Conservation (phyloP, 1,284 basidiomycete genomes). For the Ganoderma leucocontextum region DNA sequence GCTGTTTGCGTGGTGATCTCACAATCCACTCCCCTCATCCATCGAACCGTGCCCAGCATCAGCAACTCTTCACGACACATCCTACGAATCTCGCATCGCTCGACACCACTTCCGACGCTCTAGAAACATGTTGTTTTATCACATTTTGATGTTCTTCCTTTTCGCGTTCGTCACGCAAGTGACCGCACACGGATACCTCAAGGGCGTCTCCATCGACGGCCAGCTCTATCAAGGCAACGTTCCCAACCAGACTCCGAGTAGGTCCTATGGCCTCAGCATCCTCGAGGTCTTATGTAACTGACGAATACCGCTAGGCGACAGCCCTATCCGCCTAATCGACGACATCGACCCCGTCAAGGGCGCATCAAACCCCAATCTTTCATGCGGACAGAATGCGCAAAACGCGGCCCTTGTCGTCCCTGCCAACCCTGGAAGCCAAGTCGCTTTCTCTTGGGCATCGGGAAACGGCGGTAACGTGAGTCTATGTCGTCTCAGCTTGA, state of each 20-base stretch:
- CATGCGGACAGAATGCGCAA: constrained; percentile 67
- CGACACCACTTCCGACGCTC: not conserved
- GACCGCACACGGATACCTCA: constrained; percentile 34
- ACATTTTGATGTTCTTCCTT: constrained; percentile 28
- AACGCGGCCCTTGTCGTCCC: constrained; percentile 60
- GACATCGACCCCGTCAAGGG: constrained; percentile 69
- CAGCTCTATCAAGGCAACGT: constrained; percentile 34
- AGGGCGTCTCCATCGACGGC: constrained; percentile 35
- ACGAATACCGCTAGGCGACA: constrained; percentile 32
- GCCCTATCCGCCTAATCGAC: constrained; percentile 68
- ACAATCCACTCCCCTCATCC: not conserved
- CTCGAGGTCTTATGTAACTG: not conserved
- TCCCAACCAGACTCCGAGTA: constrained; percentile 41
- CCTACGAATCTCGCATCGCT: not conserved
- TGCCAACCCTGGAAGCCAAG: constrained; percentile 68
- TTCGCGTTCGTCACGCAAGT: constrained; percentile 24
- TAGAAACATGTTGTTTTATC: constrained; percentile 21
- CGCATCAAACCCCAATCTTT: constrained; percentile 61
- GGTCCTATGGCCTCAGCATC: not conserved
- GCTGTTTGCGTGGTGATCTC: not conserved
- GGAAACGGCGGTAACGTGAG: constrained; percentile 55
- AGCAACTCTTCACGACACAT: not conserved
- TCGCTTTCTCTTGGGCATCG: constrained; percentile 68
- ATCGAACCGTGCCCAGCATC: not conserved
- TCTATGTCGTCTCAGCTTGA: constrained; percentile 18